A percentile compares a stretch with the other conserved stretches of the same genome.
Conservation (phyloP, 805 yeast species). For the Maudiozyma serrabonitensis region DNA sequence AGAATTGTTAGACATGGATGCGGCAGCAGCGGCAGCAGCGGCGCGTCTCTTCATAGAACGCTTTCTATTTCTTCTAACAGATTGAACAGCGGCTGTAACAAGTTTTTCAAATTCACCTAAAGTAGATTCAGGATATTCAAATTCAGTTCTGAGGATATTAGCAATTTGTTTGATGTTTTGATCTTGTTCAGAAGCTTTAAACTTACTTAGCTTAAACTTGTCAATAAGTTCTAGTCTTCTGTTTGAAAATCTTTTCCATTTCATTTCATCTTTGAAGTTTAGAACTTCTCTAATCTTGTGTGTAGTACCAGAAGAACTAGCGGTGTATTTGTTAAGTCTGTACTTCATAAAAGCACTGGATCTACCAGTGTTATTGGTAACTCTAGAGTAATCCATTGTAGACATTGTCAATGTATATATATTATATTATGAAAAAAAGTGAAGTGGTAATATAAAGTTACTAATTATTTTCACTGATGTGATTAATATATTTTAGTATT, state of each 20-base stretch:
- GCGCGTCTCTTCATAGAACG: conserved; percentile 38
- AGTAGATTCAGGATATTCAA: conserved; percentile 49
- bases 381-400: conserved; percentile 1
- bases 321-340: conserved; percentile 1
- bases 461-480: too few species aligned
- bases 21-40: conserved; percentile 2
- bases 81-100: conserved; percentile 88
- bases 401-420: not conserved
- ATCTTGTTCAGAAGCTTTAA: conserved; percentile 90
- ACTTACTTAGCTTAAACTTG: conserved; percentile 43
- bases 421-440: not conserved
- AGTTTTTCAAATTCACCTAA: conserved; percentile 74
- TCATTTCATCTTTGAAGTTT: conserved; percentile 66
- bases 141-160: conserved; percentile 63
- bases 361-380: not conserved
- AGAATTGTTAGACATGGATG: not conserved
- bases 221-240: conserved; percentile 83
- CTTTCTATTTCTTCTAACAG: conserved; percentile 80
- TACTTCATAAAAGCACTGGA: conserved; percentile 2
- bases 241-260: conserved; percentile 84
- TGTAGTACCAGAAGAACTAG: conserved; percentile 29
- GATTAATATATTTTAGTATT: too few species aligned
- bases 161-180: conserved; percentile 71
- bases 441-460: not conserved
- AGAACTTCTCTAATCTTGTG: conserved; percentile 39